These are phyloP conservation scores for Clavispora santaluciae DNA, from an alignment of 805 yeast genomes.

Conservation along the genomic window DNA sequence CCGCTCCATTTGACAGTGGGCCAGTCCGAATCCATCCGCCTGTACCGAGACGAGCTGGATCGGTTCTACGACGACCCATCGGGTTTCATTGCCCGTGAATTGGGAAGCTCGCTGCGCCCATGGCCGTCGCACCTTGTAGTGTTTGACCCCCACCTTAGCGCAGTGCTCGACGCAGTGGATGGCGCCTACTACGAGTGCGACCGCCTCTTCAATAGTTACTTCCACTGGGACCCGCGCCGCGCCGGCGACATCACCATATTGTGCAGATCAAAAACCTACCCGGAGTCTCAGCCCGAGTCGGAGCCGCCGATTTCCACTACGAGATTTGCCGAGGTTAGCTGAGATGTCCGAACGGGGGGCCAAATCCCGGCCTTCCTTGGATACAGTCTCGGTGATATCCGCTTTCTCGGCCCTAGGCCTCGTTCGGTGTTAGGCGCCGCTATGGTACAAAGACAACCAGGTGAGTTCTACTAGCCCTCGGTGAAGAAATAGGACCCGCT, in stretches of 20 bases:
- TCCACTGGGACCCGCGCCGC: slow-evolving; percentile 85
- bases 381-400: no score
- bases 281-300: background rate
- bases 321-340: no score
- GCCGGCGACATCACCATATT: slow-evolving; percentile 74
- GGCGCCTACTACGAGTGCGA: slow-evolving; percentile 42
- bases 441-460: no score
- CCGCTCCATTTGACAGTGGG: slow-evolving; percentile 48
- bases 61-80: slow-evolving; percentile 64
- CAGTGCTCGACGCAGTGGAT: slow-evolving; percentile 34
- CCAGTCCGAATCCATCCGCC: slow-evolving; percentile 21
- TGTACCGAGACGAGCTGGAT: slow-evolving; percentile 85
- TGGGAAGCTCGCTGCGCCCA: slow-evolving; percentile 32
- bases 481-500: no score
- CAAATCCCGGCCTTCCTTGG: no score
- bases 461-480: no score
- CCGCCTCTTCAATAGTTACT: slow-evolving; percentile 69
- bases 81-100: slow-evolving; percentile 48
- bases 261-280: slow-evolving; percentile 11
- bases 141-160: slow-evolving; percentile 57
- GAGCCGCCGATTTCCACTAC: no score
- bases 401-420: no score
- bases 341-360: no score
- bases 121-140: slow-evolving; percentile 77
- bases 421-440: no score